A percentile compares a stretch with the other conserved stretches of the same genome.
phyloP scores from a whole-genome alignment of 306 rosid species.

The Neltuma alba region DNA sequence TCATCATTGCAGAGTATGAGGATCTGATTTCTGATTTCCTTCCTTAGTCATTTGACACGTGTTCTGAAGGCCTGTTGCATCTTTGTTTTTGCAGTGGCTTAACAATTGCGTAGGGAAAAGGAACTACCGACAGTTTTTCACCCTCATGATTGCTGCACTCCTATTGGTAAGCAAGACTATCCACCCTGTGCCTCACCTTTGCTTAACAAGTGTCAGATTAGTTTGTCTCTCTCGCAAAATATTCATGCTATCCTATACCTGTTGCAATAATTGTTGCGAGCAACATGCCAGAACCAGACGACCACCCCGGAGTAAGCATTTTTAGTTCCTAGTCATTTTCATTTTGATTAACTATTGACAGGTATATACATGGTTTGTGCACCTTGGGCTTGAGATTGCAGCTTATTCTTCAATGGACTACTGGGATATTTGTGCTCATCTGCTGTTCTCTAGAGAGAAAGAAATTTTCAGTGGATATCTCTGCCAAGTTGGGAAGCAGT shows the following conservation, averaged over 20 bases:
- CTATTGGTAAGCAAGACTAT: conserved; percentile 77
- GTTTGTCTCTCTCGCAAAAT: conserved; percentile 3
- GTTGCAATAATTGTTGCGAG: conserved; percentile 28
- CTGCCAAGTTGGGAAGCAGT: conserved; percentile 86
- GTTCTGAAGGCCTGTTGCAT: conserved; percentile 28
- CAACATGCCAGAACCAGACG: conserved; percentile 45
- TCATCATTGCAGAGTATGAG: conserved; percentile 91
- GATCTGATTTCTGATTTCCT: conserved; percentile 19
- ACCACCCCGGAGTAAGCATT: conserved; percentile 45
- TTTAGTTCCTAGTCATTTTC: conserved; percentile 60
- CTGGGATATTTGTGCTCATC: conserved; percentile 81
- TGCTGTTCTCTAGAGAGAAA: conserved; percentile 78
- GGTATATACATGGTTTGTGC: conserved; percentile 65
- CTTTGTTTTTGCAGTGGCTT: conserved; percentile 70
- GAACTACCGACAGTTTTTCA: conserved; percentile 80
- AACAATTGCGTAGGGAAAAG: conserved; percentile 85
- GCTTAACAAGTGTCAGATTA: conserved; percentile 10
- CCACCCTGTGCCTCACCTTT: conserved; percentile 22
- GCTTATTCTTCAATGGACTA: conserved; percentile 90
- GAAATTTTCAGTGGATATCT: conserved; percentile 62
- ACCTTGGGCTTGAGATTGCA: conserved; percentile 86
- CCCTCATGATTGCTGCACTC: conserved; percentile 81
- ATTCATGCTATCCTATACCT: conserved; percentile 8
- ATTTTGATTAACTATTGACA: conserved; percentile 63
- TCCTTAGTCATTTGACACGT: conserved; percentile 13